Base-by-base conservation (phyloP, 345 rosid genomes). In the Dipteronia dyeriana region DNA sequence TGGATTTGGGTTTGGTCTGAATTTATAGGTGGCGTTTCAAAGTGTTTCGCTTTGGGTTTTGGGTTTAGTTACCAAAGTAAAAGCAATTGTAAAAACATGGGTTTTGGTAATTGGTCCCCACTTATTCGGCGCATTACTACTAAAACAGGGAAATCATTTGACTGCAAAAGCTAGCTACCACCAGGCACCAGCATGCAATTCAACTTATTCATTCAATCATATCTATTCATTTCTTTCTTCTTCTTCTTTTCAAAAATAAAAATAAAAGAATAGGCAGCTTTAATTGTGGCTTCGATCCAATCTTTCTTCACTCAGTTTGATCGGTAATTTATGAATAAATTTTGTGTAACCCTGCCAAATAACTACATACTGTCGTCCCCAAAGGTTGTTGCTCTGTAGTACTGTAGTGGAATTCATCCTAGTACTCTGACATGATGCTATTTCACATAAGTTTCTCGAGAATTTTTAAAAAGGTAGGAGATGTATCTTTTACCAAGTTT, bases 1-100 rank as follows among this genome's bases (percentile, higher is more conserved):
- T 75, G 31, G 39, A 47, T 39, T 66, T 13, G 75, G 76, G 72
- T 31, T 75, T 41, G 45, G 83, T 80, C 75, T 39, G 79, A 67
- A 85, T 91, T 89, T 93, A 93, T 93, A 93, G 92, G 79, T 79
- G 67, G 57, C 70, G 67, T 65, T 49, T 4, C 78, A 79, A 70
- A 71, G 69, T 26, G 26, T 26, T 26, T 34, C 38, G 4, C 54
- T 49, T 49, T 49, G 53, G 53, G 53, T 49, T 49, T 41, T 72
- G 29, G 22, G 43, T 20, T 64, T 31, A 45, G 77, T 53, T 4
- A 66, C 67, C 70, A 49, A 19, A 62, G 79, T 49, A 63, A 80
- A 74, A 83, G 45, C 68, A 65, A 25, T 0, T 23, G 43, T 34
- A 10, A 71, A 64, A 64, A 53, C 68, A 1, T 51, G 71, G 72